A percentile compares a stretch with the other conserved stretches of the same genome.
These are phyloP conservation scores for Komagataea norvegica DNA, from an alignment of 1,139 yeast genomes.

Conservation along the genomic window DNA sequence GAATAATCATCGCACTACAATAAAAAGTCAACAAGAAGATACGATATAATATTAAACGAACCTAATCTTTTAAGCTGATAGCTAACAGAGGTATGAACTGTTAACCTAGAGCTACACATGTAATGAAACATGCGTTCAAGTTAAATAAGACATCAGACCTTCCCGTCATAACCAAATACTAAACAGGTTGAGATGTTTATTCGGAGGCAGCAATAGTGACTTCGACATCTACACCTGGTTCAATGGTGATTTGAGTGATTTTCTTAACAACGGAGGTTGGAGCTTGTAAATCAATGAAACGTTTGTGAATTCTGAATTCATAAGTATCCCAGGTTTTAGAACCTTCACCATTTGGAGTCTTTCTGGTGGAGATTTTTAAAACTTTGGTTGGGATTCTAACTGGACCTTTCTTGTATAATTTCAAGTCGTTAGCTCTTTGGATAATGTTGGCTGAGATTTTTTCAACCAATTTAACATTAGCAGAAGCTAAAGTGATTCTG, in stretches of 20 bases:
- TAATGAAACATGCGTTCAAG: conserved; percentile 1
- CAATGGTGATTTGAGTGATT: conserved; percentile 94
- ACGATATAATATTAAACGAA: conserved; percentile 8
- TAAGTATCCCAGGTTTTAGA: conserved; percentile 99
- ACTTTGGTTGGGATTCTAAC: conserved; percentile 99
- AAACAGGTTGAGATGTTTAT: conserved; percentile 47
- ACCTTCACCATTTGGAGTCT: conserved; percentile 99
- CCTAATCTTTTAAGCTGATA: conserved; percentile 24
- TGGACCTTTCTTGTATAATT: conserved; percentile 94
- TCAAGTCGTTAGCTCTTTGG: conserved; percentile 77
- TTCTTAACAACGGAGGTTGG: conserved; percentile 92
- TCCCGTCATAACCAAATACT: conserved; percentile 1
- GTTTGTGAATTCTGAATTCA: conserved; percentile 99
- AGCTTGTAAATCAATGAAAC: conserved; percentile 97
- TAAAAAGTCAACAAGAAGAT: conserved; percentile 3
- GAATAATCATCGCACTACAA: too few relatives aligned
- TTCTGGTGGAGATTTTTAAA: conserved; percentile 98
- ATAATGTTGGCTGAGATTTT: conserved; percentile 86
- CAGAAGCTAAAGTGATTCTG: conserved; percentile 98
- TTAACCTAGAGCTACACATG: conserved; percentile 25
- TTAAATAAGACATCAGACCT: conserved; percentile 5
- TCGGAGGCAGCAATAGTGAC: conserved; percentile 39
- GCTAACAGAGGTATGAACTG: conserved; percentile 29
- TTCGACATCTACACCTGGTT: conserved; percentile 63
- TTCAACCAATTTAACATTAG: conserved; percentile 98